A percentile compares a stretch with the other conserved stretches of the same genome.
Evolutionary conservation across 768 basidiomycete species (phyloP).

Genomic region (Leccinum broughii): DNA sequence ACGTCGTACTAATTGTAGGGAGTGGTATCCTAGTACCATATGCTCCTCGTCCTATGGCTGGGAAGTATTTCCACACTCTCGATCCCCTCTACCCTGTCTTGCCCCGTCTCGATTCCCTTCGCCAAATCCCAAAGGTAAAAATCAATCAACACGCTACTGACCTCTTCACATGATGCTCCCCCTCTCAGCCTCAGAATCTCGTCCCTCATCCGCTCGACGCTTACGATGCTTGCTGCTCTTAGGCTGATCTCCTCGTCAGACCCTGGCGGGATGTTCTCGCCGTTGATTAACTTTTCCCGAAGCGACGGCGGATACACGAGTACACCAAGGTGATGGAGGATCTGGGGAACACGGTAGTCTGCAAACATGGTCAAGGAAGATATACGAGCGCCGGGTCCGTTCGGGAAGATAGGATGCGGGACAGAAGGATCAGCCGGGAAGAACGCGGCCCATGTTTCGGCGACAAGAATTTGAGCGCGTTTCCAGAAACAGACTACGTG

Average conservation of each 20-base stretch:
- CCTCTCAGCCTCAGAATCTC: constrained; percentile 45
- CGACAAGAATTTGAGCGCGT: constrained; percentile 87
- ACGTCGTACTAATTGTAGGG: constrained; percentile 17
- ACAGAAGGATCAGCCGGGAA: constrained; percentile 51
- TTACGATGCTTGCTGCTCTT: constrained; percentile 76
- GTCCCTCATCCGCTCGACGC: constrained; percentile 71
- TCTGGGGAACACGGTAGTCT: constrained; percentile 90
- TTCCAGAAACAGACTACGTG: constrained; percentile 80
- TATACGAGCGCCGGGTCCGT: constrained; percentile 55
- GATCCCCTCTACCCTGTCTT: constrained; percentile 60
- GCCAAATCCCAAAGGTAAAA: constrained; percentile 92
- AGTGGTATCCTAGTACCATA: constrained; percentile 66
- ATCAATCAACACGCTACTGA: constrained; percentile 84
- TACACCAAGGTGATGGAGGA: constrained; percentile 80
- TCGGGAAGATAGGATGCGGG: constrained; percentile 75
- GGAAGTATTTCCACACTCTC: constrained; percentile 59
- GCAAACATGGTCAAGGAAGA: constrained; percentile 89
- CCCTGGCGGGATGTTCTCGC: constrained; percentile 50
- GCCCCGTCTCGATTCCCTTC: constrained; percentile 66
- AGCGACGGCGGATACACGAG: constrained; percentile 69
- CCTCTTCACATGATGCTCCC: constrained; percentile 19
- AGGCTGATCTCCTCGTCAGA: constrained; percentile 74
- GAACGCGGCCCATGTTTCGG: constrained; percentile 92
- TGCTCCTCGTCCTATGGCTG: constrained; percentile 77
- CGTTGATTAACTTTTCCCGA: constrained; percentile 46